These are phyloP conservation scores for Porcisia deanei DNA, from an alignment of 208 protist genomes.

Conservation along the genomic window DNA sequence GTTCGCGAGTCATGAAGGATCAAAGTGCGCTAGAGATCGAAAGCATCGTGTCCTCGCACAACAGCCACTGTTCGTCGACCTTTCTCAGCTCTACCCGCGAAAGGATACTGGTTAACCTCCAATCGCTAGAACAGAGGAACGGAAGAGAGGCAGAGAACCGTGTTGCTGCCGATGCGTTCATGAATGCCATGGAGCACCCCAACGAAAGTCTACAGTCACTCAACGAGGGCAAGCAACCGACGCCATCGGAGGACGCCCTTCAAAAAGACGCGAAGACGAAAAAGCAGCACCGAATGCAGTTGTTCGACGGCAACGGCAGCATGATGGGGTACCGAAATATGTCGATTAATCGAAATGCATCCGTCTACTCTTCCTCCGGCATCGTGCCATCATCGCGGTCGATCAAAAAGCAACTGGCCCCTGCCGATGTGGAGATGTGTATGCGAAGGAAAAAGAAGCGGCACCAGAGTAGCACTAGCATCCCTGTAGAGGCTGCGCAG, in stretches of 20 bases:
- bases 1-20: not conserved
- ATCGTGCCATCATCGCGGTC: slow-evolving; percentile 18
- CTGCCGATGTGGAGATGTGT: slow-evolving; percentile 13
- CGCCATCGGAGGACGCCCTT: not conserved
- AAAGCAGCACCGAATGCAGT: slow-evolving; percentile 13
- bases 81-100: not conserved
- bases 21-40: not conserved
- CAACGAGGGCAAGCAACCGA: slow-evolving; percentile 1
- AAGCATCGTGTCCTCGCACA: not conserved
- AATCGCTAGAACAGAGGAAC: not conserved
- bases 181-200: not conserved
- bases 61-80: not conserved
- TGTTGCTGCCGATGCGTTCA: too few relatives aligned
- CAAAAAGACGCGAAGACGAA: not conserved
- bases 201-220: not conserved
- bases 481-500: not conserved
- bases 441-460: not conserved
- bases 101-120: not conserved
- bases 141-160: not conserved
- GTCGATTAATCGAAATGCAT: not conserved
- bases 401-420: slow-evolving; percentile 9
- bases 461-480: not conserved
- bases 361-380: slow-evolving; percentile 10
- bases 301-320: not conserved
- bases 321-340: not conserved